Base-by-base conservation (phyloP, 306 rosid species). In the Lathyrus oleraceus region DNA sequence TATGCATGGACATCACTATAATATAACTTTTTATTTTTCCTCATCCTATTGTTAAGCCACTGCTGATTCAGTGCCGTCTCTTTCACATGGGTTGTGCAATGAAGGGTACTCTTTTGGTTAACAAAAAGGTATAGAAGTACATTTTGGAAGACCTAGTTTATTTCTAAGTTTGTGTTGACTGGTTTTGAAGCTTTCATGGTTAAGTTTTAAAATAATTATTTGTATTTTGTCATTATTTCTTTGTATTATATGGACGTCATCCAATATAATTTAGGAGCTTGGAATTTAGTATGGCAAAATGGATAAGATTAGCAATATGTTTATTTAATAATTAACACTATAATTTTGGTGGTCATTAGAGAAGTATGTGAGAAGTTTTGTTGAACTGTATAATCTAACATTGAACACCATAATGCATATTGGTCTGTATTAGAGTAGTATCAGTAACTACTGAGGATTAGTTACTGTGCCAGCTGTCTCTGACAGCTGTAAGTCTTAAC, bases 1-100 rank as follows among this genome's bases (percentile, higher is more conserved):
- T 67, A 10, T 40, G 38, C 28, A 64, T 32, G 13, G 36, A 58
- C 69, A 43, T 61, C 76, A 28, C 10, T 77, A 73, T 79, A 60
- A 76, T 56, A 64, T 69, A 43, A 27, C 72, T 68, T 61, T 44
- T 52, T 10, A 17, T 40, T 73, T 51, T 51, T 51, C 28, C 56
- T 72, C 63, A 49, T 44, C 38, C 49, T 35, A 56, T 62, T 35
- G 10, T 35, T 42, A 59, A 92, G 95, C 92, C 98, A 47, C 57
- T 92, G 89, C 72, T 92, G 64, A 87, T 92, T 56, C 98, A 89
- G 74, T 77, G 79, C 67, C 92, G 96, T 56, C 83, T 92, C 69
- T 89, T 82, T 72, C 59, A 87, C 85, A 65, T 65, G 42, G 98
- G 98, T 58, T 3, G 13, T 38, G 91, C 98, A 45, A 72, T 88